Conservation (phyloP, 1,284 basidiomycete genomes). For the Leccinum angustisporum region DNA sequence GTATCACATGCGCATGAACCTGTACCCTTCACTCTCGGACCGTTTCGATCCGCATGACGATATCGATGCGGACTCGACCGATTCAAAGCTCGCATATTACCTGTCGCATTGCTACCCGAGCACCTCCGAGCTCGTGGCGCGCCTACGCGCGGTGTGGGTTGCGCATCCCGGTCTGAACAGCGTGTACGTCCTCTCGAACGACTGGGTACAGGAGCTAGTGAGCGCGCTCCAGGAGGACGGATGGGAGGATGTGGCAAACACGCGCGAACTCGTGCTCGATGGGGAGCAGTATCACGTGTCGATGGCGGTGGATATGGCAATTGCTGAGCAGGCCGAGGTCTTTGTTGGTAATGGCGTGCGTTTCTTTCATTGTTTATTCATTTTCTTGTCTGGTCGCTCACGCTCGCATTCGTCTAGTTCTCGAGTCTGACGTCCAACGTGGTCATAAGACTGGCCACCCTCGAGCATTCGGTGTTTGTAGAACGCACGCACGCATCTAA, state of each 20-base stretch:
- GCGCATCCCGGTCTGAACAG: conserved; percentile 33
- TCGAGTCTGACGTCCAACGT: conserved; percentile 59
- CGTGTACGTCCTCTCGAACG: conserved; percentile 62
- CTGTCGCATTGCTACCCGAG: conserved; percentile 57
- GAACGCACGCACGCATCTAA: background rate
- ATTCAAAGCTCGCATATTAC: conserved; percentile 37
- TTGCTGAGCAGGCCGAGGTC: conserved; percentile 65
- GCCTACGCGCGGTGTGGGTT: conserved; percentile 40
- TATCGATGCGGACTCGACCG: background rate
- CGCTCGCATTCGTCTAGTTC: conserved; percentile 39
- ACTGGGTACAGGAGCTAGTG: conserved; percentile 49
- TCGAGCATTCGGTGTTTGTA: conserved; percentile 45
- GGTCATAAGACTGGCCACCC: conserved; percentile 49
- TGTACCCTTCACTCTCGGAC: conserved; percentile 50
- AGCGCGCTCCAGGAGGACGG: conserved; percentile 46
- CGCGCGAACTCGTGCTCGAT: conserved; percentile 43
- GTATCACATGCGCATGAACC: conserved; percentile 59
- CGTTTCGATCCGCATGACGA: conserved; percentile 40
- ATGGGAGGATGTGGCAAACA: conserved; percentile 49
- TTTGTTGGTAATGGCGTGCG: conserved; percentile 70
- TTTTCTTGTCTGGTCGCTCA: background rate
- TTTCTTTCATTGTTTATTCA: background rate
- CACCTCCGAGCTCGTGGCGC: conserved; percentile 50
- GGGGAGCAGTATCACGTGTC: conserved; percentile 52
- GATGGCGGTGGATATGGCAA: conserved; percentile 69